Evolutionary conservation across 805 yeast genomes (phyloP), one percentile per base, ranked within the genome.

Genomic region (Candida namnaoensis): DNA sequence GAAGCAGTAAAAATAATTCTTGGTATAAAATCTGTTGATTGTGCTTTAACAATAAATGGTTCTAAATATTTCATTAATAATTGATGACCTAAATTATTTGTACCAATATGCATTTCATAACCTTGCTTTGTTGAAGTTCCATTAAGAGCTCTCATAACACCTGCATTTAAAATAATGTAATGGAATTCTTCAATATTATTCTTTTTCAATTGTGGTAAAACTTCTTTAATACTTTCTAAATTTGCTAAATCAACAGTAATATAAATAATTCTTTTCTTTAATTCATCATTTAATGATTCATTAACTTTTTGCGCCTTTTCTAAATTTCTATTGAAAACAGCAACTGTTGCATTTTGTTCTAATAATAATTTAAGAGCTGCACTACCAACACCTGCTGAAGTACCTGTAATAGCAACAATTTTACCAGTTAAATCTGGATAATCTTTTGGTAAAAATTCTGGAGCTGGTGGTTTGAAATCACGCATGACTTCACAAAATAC

Each of bases 1-100:
- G 74, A 69, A 3, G 71, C 50, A 4, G 69, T 62, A 72, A 73
- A 71, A 10, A 71, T 66, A 34, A 70, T 52, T 37, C 75, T 54
- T 7, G 62, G 53, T 37, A 48, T 51, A 1, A 51, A 44, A 23
- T 58, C 53, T 23, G 56, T 47, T 2, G 43, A 46, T 38, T 50
- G 43, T 6, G 66, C 58, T 3, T 68, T 58, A 30, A 53, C 43
- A 34, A 61, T 47, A 27, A 71, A 45, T 10, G 66, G 67, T 30
- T 58, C 58, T 39, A 68, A 49, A 27, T 54, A 52, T 42, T 57
- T 57, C 49, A 69, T 71, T 30, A 71, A 52, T 24, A 67, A 49
- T 43, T 56, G 64, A 12, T 70, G 65, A 2, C 68, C 75, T 7
- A 71, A 42, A 27, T 45, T 57, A 50, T 72, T 72, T 32, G 65